These are phyloP conservation scores for Colletotrichum musicola DNA, from an alignment of 2,329 filamentous ascomycete genomes.

Conservation along the genomic window DNA sequence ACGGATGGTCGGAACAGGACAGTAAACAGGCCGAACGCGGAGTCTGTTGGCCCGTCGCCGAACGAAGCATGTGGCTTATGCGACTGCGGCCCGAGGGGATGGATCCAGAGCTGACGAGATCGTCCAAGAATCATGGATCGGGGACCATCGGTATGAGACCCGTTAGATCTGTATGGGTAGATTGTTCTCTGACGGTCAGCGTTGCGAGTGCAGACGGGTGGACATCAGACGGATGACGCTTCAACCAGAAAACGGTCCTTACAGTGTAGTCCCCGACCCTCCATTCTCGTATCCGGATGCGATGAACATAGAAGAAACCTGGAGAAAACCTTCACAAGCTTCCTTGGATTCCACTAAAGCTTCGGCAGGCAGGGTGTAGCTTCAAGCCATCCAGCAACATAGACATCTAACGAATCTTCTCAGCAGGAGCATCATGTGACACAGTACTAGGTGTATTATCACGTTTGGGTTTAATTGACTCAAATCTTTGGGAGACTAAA, in stretches of 20 bases:
- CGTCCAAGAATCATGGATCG: neutral
- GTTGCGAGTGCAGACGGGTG: neutral
- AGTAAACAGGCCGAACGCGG: neutral
- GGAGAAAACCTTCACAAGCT: neutral
- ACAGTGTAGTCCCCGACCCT: neutral
- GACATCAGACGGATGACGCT: constrained; percentile 17
- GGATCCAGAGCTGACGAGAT: neutral
- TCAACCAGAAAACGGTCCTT: constrained; percentile 8
- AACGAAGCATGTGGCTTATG: neutral
- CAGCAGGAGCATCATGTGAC: neutral
- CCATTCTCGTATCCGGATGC: constrained; percentile 22
- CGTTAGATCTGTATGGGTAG: neutral
- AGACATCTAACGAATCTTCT: neutral
- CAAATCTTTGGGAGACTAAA: neutral
- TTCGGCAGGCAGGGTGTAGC: neutral
- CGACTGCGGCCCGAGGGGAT: neutral
- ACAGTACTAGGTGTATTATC: too few relatives aligned
- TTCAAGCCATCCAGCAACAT: neutral
- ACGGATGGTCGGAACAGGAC: constrained; percentile 2
- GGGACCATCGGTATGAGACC: neutral
- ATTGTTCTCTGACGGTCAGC: constrained; percentile 3
- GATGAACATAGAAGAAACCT: neutral
- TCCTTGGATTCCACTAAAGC: neutral
- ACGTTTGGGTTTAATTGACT: too few relatives aligned
- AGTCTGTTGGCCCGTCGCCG: too few relatives aligned